A percentile compares a stretch with the other conserved stretches of the same genome.
Evolutionary conservation across 2,329 filamentous ascomycete species (phyloP).

Genomic region (Apiospora aurea): DNA sequence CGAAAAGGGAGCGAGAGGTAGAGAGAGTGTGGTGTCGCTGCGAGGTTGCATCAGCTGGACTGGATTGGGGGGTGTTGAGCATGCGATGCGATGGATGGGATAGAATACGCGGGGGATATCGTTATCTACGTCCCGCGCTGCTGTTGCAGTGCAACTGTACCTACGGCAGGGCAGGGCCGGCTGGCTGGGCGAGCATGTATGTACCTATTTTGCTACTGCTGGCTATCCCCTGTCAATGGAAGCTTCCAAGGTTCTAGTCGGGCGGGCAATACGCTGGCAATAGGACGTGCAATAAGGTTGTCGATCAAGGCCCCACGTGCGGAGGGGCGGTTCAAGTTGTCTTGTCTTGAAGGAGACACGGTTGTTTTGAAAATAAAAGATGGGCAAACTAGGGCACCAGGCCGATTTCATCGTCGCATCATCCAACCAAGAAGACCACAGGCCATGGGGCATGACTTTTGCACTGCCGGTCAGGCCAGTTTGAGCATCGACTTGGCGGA

Average conservation of each 20-base stretch:
- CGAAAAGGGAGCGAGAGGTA: neutral
- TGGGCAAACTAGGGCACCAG: neutral
- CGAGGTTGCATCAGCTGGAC: neutral
- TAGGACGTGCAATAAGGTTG: conserved; percentile 18
- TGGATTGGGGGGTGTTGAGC: neutral
- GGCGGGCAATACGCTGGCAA: conserved; percentile 7
- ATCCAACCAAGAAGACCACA: neutral
- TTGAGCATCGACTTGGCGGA: conserved; percentile 16
- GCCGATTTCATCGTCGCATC: conserved; percentile 11
- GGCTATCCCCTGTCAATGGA: conserved; percentile 17
- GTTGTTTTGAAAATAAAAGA: conserved; percentile 8
- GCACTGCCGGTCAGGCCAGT: conserved; percentile 16
- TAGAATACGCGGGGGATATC: conserved; percentile 20
- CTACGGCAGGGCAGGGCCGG: neutral
- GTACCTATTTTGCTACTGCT: neutral
- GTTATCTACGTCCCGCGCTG: conserved; percentile 19
- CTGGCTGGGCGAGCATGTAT: neutral
- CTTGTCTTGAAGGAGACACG: conserved; percentile 1
- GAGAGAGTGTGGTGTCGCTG: neutral
- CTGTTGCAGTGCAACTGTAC: conserved; percentile 5
- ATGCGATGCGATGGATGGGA: conserved; percentile 18
- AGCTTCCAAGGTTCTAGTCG: conserved; percentile 21
- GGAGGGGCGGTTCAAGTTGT: conserved; percentile 7
- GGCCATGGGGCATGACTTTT: neutral
- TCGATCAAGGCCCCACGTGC: conserved; percentile 18